Evolutionary conservation across 2,329 filamentous ascomycete genomes (phyloP), one percentile per base, ranked within the genome.

Genomic region (Colletotrichum karsti): DNA sequence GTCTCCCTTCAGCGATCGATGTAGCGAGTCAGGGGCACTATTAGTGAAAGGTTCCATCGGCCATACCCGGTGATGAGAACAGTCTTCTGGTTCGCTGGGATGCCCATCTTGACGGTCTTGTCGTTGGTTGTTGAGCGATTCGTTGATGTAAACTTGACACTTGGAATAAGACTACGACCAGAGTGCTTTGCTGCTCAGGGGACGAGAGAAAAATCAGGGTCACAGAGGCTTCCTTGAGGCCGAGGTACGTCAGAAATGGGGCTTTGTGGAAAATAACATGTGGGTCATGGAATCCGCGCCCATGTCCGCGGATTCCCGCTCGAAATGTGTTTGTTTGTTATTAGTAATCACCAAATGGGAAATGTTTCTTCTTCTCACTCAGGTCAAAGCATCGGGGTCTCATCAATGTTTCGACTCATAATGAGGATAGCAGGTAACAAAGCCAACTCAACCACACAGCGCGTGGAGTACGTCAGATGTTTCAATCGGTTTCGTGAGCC

Each of bases 21-120:
- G 7, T 35, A 26, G 28, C 39, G 37, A 42, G 39, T 57, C 24
- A 50, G 54, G 48, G 26, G 26, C 30, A 22, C 22, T 7, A 7
- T 30, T 18, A 28, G 30, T 18, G 37, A 8, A 10, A 5, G 33
- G n/a, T 26, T 22, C 30, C 46, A 41, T 13, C 55, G 13, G 67
- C 15, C 78, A 20, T 75, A 86, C 84, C 85, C 84, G 26, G 84
- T 87, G 67, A 87, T 84, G 30, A 87, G 78, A 13, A 85, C 84
- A 6, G 78, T 80, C 70, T 81, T 86, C 64, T 81, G 42, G 44
- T 58, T 53, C 26, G 60, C 51, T 15, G 53, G 80, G 30, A 53
- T 48, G 5, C 28, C 44, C 60, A 67, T 67, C 10, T 39, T 26
- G 20, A 5, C 10, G 59, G 35, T 6, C 30, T n/a, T 8, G 42